Percentiles rank a stretch among this genome's conserved stretches.
Conservation (phyloP, 1,139 yeast species). For the Suhomyces kunorum region DNA sequence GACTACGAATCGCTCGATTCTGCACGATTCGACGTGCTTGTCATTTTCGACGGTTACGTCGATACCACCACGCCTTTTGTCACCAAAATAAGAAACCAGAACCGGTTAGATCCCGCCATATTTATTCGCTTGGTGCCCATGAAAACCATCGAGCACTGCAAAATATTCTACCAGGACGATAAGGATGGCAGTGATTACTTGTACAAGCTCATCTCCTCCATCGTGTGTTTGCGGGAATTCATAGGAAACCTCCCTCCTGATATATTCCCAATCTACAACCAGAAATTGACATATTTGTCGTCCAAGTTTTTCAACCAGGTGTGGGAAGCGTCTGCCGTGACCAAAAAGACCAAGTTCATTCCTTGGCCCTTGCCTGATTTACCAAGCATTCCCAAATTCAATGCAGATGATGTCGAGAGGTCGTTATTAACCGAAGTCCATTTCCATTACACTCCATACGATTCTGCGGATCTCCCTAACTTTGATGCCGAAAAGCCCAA, state of each 20-base stretch:
- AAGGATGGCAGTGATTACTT: constrained; percentile 47
- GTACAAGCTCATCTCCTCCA: constrained; percentile 73
- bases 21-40: constrained; percentile 57
- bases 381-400: constrained; percentile 61
- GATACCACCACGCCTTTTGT: constrained; percentile 39
- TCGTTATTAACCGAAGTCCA: constrained; percentile 78
- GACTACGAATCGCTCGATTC: constrained; percentile 25
- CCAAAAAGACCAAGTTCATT: constrained; percentile 14
- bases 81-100: constrained; percentile 33
- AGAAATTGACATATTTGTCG: constrained; percentile 61
- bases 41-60: constrained; percentile 73
- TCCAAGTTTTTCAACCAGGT: constrained; percentile 56
- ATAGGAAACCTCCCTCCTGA: constrained; percentile 87
- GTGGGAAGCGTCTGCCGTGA: constrained; percentile 27
- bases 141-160: constrained; percentile 81
- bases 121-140: constrained; percentile 71
- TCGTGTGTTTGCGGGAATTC: constrained; percentile 77
- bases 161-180: constrained; percentile 29
- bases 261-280: constrained; percentile 71
- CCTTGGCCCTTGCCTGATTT: constrained; percentile 85
- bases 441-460: constrained; percentile 58
- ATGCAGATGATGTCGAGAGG: constrained; percentile 73
- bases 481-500: constrained; percentile 12
- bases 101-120: constrained; percentile 47
- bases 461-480: constrained; percentile 36